Evolutionary conservation across 1,139 yeast genomes (phyloP), one percentile per base, ranked within the genome.

Genomic region (Suhomyces kunorum): DNA sequence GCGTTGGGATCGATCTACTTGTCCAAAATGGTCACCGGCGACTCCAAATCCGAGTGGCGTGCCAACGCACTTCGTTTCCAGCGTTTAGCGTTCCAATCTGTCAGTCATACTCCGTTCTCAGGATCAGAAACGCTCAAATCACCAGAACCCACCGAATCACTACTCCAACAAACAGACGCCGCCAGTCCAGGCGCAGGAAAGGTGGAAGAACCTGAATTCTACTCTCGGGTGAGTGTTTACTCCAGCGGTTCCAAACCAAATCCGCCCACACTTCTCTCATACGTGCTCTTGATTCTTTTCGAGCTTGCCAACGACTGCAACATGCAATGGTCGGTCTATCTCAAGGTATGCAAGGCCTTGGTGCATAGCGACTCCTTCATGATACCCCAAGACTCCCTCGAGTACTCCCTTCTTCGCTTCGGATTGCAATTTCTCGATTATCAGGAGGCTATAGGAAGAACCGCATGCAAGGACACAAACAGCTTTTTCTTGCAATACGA

Each of bases 361-460:
- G 43, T 61, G n/a, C 47, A 50, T 18, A 47, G 51, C 1, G 43
- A 43, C 3, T 35, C 48, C 8, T 58, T 61, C 35, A 42, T 26
- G 4, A 27, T 36, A 40, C 58, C 38, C 22, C 45, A 18, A 28
- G 53, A 29, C 48, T 53, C 46, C 28, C 40, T 59, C 6, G 67
- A 63, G 37, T 32, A 39, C 15, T 46, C 59, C 2, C 47, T 64
- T 17, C 46, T 61, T 24, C 49, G 44, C 30, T 64, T 63, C 42
- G 54, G 59, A 8, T 45, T 64, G 29, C 65, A 64, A 34, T 61
- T 61, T 39, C 48, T 63, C 16, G 51, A 58, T 37, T 63, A 63
- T 40, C 66, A 61, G 39, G 69, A 63, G 40, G 51, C 63, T 4
- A 59, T 64, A 45, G 66, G 68, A 9, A 41, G 69, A 44, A 64